Percentiles rank a stretch among this genome's conserved stretches.
Conservation (phyloP, 108 stramenopile genomes). For the Licmophora abbreviata region DNA sequence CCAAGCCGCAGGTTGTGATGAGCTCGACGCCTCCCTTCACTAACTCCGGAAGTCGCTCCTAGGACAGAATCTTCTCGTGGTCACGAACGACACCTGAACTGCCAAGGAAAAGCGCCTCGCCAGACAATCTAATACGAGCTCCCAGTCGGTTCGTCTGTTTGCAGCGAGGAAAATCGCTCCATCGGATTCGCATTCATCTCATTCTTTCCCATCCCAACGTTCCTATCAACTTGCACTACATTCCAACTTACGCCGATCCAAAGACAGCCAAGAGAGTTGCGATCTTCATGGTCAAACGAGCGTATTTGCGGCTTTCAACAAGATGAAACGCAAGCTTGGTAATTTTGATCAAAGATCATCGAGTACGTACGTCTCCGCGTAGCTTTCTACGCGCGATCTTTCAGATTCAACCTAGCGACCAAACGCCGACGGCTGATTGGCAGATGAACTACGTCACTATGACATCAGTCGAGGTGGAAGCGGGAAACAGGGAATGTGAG, state of each 20-base stretch:
- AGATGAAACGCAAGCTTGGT: no score
- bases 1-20: constrained; percentile 1
- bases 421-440: no score
- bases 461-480: no score
- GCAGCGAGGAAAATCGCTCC: neutral
- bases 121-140: neutral
- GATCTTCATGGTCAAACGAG: constrained; percentile 46
- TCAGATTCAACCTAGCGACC: no score
- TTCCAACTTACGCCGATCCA: constrained; percentile 42
- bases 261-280: constrained; percentile 29
- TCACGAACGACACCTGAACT: neutral
- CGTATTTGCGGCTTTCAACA: no score
- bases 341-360: no score
- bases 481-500: no score
- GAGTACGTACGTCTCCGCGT: no score
- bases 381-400: no score
- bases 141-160: neutral
- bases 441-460: no score
- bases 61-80: neutral
- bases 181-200: neutral
- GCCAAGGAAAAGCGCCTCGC: neutral
- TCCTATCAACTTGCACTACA: neutral
- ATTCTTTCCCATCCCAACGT: neutral
- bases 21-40: neutral
- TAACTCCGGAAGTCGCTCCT: neutral